phyloP scores from a whole-genome alignment of 495 filamentous ascomycete species.

The Aspergillus incahuasiensis region DNA sequence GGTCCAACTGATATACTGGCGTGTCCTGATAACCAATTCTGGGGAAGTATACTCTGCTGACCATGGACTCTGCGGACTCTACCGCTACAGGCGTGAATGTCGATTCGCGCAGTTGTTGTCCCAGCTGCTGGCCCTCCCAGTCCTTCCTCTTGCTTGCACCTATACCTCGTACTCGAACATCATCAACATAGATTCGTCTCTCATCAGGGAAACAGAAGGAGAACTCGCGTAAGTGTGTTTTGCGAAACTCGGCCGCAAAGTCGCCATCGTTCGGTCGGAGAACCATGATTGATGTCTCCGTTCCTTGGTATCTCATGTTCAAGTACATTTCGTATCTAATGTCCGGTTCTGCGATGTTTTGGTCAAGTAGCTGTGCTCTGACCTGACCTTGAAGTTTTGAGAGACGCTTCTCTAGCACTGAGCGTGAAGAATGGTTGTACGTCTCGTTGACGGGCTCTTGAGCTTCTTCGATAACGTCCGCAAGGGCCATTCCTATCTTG shows the following conservation, averaged over 20 bases:
- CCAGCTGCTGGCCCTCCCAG: not conserved
- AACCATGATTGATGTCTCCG: conserved; percentile 48
- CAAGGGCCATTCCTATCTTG: conserved; percentile 70
- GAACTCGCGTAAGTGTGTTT: conserved; percentile 89
- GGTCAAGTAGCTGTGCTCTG: not conserved
- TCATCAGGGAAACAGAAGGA: conserved; percentile 78
- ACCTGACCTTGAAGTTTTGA: conserved; percentile 10
- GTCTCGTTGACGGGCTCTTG: conserved; percentile 76
- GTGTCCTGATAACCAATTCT: conserved; percentile 41
- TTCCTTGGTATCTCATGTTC: conserved; percentile 48
- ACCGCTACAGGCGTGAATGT: conserved; percentile 43
- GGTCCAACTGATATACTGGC: conserved; percentile 69
- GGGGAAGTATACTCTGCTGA: not conserved
- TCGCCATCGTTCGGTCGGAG: conserved; percentile 39
- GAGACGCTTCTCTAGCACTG: not conserved
- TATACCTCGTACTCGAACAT: conserved; percentile 86
- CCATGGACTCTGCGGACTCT: not conserved
- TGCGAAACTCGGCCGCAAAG: conserved; percentile 53
- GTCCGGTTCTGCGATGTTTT: conserved; percentile 28
- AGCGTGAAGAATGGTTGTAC: conserved; percentile 17
- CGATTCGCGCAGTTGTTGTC: not conserved
- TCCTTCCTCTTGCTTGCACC: conserved; percentile 23
- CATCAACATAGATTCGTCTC: conserved; percentile 81
- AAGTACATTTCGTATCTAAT: conserved; percentile 42
- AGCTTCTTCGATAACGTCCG: conserved; percentile 88